Conservation (phyloP, 495 filamentous ascomycete genomes). For the Aspergillus taichungensis region DNA sequence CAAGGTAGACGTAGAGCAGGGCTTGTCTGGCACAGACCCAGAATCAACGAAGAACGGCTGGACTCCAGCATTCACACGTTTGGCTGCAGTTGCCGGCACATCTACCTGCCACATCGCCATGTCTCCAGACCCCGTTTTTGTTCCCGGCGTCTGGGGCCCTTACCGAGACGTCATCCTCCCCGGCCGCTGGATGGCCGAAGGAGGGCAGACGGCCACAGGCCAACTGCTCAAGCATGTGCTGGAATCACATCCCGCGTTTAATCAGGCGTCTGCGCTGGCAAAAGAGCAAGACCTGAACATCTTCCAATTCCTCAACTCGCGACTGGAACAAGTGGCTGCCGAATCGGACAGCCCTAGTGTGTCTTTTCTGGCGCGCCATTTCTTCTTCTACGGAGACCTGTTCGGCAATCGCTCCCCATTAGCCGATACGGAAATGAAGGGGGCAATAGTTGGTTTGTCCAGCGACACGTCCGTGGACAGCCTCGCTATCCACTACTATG, state of each 20-base stretch:
- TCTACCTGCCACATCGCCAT: slow-evolving; percentile 96
- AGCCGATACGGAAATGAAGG: slow-evolving; percentile 84
- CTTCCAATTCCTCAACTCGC: slow-evolving; percentile 88
- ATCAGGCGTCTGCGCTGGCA: slow-evolving; percentile 64
- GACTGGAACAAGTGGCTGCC: slow-evolving; percentile 67
- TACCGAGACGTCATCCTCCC: slow-evolving; percentile 93
- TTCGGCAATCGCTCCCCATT: slow-evolving; percentile 95
- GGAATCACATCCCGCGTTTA: slow-evolving; percentile 84
- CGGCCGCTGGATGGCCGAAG: slow-evolving; percentile 90
- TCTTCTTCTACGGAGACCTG: slow-evolving; percentile 97
- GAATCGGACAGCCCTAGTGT: slow-evolving; percentile 62
- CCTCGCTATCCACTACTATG: slow-evolving; percentile 86
- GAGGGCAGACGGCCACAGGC: slow-evolving; percentile 90
- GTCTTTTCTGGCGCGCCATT: slow-evolving; percentile 75
- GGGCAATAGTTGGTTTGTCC: slow-evolving; percentile 75
- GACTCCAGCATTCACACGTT: slow-evolving; percentile 79
- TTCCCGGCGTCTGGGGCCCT: slow-evolving; percentile 90
- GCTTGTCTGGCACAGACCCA: slow-evolving; percentile 48
- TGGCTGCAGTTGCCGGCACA: slow-evolving; percentile 93
- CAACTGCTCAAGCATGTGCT: slow-evolving; percentile 89
- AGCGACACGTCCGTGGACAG: slow-evolving; percentile 77
- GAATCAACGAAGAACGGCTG: slow-evolving; percentile 73
- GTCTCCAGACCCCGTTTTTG: slow-evolving; percentile 85
- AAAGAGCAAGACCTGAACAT: slow-evolving; percentile 72
- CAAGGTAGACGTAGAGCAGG: slow-evolving; percentile 62